Base-by-base conservation (phyloP, 164 flowering plant genomes). In the Buxus sempervirens region DNA sequence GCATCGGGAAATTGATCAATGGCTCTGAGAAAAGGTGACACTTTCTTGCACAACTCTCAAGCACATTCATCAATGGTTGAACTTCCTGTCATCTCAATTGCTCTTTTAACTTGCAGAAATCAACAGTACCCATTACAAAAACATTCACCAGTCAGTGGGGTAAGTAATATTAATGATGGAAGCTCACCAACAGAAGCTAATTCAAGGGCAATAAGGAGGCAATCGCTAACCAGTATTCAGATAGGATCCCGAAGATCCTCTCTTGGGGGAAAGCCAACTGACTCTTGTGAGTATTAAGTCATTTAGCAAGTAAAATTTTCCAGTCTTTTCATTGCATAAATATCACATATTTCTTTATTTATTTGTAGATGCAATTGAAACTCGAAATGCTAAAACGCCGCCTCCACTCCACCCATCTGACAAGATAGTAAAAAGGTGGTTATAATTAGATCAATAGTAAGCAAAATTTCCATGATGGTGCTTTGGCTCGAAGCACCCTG, bases 11-110 rank as follows among this genome's bases (percentile, higher is more conserved):
- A 72, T 68, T 92, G 56, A 88, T 95, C 6, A 84, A 82, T 76
- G 94, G 94, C 57, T 80, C 96, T n/a, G 94, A 89, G 28, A 92
- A 81, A 76, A 88, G 89, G 98, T 93, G 67, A 72, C 15, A 20
- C 19, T 20, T 21, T 3, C 48, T 20, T 21, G 1, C 18, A 15
- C 22, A 20, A 9, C 59, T 42, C 26, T 26, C 24, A 45, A 20
- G 27, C 25, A n/a, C 4, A 22, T 45, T 20, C 15, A 20, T 22
- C 8, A 20, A 6, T n/a, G 27, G 26, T 27, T 12, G 27, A 5
- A 45, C 42, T 9, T 51, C n/a, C 9, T 8, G 26, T 21, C 49
- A 58, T 68, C 53, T 58, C 7, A 4, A 24, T 45, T 10, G 16
- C 12, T 41, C 28, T 60, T 7, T 20, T 13, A 26, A 62, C 38